A percentile compares a stretch with the other conserved stretches of the same genome.
phyloP scores from a whole-genome alignment of 345 rosid genomes.

The Trapa bicornis region DNA sequence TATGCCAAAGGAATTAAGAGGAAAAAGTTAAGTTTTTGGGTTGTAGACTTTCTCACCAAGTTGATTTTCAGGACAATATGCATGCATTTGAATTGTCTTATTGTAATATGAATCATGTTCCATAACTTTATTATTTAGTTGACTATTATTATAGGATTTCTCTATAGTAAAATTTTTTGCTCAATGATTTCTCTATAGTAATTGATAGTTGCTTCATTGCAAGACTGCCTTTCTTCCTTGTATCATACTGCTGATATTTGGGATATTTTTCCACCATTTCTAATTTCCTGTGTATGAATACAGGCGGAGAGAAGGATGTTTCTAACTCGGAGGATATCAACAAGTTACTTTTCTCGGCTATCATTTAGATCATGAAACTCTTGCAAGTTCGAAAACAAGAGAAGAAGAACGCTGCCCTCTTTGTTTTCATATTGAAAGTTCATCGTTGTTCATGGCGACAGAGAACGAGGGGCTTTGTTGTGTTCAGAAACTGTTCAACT shows the following conservation, averaged over 20 bases:
- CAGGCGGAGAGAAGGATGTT: conserved; percentile 39
- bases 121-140: not conserved
- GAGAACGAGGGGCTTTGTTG: too few relatives aligned
- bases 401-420: not conserved
- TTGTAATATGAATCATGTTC: not conserved
- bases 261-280: not conserved
- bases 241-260: not conserved
- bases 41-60: not conserved
- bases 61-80: not conserved
- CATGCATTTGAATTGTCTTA: not conserved
- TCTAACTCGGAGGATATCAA: conserved; percentile 56
- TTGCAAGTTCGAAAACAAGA: not conserved
- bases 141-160: not conserved
- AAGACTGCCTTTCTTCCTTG: not conserved
- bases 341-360: conserved; percentile 66
- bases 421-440: not conserved
- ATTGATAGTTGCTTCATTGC: not conserved
- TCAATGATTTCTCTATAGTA: not conserved
- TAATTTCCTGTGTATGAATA: conserved; percentile 6
- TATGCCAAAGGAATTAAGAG: not conserved
- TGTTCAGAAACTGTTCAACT: too few relatives aligned
- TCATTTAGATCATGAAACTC: conserved; percentile 32
- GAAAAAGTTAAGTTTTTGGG: not conserved
- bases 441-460: too few relatives aligned
- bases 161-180: not conserved